Evolutionary conservation across 768 basidiomycete species (phyloP), one percentile per base, ranked within the genome.

Genomic region (Kwoniella sp.): DNA sequence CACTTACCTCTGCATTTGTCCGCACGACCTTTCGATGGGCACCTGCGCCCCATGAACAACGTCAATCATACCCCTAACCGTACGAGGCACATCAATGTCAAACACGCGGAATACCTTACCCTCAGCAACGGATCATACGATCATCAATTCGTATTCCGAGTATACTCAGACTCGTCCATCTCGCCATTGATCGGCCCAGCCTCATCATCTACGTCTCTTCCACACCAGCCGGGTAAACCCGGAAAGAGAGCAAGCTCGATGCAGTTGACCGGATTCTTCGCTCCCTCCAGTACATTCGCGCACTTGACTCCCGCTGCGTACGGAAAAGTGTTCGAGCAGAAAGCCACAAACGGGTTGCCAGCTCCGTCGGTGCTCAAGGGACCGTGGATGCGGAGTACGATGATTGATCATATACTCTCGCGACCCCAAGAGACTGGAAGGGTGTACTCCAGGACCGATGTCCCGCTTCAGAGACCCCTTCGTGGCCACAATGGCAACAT

Each of bases 111-210:
- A 15, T 64, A 64, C 38, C 58, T 54, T n/a, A 26, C 34, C 15
- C 29, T 65, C 15, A 22, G 26, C 2, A 7, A 15, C 31, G 8
- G 20, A 29, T 34, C 64, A 17, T 30, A 13, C 13, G n/a, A 23
- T 0, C 38, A 47, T 29, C 37, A 61, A 54, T 22, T 67, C 30
- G 20, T 73, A 30, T 54, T 73, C 29, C 64, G 72, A 17, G 45
- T 73, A 3, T 63, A 73, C 54, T 53, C 65, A 20, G 11, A 57
- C 0, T 28, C 48, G 5, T 68, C 67, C 20, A 13, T 52, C 25
- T 73, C 67, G 1, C 65, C 64, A 3, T 57, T 73, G 20, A 29
- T 62, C 9, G 67, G 65, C 55, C 60, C 70, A n/a, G 64, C n/a
- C 15, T 34, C 34, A 5, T 34, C 34, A 34, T 5, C 13, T 34